Conservation (phyloP, 805 yeast genomes). For the Kodamaea laetipori region DNA sequence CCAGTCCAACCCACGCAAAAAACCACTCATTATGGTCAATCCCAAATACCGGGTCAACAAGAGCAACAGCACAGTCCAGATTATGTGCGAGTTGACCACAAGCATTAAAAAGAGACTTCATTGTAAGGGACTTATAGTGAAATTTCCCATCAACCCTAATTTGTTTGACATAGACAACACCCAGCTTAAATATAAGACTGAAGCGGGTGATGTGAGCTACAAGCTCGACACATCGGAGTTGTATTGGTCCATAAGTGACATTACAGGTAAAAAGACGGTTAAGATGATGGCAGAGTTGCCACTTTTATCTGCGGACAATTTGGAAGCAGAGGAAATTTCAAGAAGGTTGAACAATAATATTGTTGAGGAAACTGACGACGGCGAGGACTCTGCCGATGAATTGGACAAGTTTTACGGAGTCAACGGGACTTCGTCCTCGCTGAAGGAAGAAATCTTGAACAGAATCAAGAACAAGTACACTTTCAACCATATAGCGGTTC, state of each 20-base stretch:
- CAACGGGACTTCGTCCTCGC: conserved; percentile 33
- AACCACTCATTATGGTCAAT: conserved; percentile 47
- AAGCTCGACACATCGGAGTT: conserved; percentile 69
- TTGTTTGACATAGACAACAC: conserved; percentile 36
- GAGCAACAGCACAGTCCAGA: conserved; percentile 29
- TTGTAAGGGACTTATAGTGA: conserved; percentile 31
- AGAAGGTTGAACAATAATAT: conserved; percentile 17
- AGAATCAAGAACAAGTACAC: conserved; percentile 15
- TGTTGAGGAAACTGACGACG: conserved; percentile 7
- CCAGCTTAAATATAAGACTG: conserved; percentile 68
- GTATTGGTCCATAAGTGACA: conserved; percentile 68
- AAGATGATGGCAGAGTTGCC: conserved; percentile 59
- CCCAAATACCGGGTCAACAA: conserved; percentile 35
- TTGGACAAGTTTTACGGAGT: conserved; percentile 37
- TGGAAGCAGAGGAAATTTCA: conserved; percentile 6
- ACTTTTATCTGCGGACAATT: conserved; percentile 26
- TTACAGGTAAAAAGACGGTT: conserved; percentile 60
- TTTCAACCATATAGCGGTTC: conserved; percentile 28
- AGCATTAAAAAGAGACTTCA: conserved; percentile 38
- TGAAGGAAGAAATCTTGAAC: conserved; percentile 23
- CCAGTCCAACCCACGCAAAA: conserved; percentile 36
- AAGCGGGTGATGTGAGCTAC: conserved; percentile 69
- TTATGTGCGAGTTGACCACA: conserved; percentile 37
- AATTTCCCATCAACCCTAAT: conserved; percentile 38
- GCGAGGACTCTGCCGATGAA: conserved; percentile 19